phyloP scores from a whole-genome alignment of 2,329 filamentous ascomycete species.

The Cadophora gregata region DNA sequence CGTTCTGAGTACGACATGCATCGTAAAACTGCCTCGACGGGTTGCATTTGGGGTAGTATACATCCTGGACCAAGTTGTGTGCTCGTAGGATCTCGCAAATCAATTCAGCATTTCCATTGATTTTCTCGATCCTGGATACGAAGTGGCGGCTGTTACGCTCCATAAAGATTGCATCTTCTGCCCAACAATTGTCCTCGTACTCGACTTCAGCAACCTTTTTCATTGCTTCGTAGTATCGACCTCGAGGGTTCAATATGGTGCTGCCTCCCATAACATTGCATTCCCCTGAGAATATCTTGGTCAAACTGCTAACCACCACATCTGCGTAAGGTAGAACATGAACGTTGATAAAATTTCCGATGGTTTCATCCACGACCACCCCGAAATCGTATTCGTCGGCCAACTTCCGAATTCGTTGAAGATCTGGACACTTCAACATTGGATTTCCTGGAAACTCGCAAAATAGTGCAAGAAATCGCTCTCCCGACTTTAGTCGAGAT shows the following conservation, averaged over 20 bases:
- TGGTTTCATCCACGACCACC: constrained; percentile 93
- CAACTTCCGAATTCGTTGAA: constrained; percentile 78
- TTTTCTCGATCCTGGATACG: constrained; percentile 77
- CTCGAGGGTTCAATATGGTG: constrained; percentile 66
- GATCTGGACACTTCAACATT: constrained; percentile 81
- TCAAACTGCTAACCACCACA: constrained; percentile 91
- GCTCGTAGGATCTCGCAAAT: constrained; percentile 74
- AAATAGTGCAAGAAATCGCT: constrained; percentile 83
- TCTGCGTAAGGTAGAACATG: constrained; percentile 90
- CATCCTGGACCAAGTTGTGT: constrained; percentile 69
- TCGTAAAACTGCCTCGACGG: constrained; percentile 78
- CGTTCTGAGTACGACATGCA: constrained; percentile 71
- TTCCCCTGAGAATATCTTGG: constrained; percentile 96
- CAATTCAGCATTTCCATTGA: constrained; percentile 84
- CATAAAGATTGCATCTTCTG: constrained; percentile 92
- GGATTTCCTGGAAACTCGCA: constrained; percentile 97
- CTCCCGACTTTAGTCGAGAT: constrained; percentile 69
- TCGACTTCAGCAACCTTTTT: constrained; percentile 68
- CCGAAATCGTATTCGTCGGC: constrained; percentile 87
- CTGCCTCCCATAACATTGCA: constrained; percentile 98
- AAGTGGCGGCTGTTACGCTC: constrained; percentile 97
- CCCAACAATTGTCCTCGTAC: constrained; percentile 92
- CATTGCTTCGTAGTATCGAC: constrained; percentile 73
- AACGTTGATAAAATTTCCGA: constrained; percentile 95
- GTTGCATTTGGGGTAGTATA: constrained; percentile 88